These are phyloP conservation scores for Colletotrichum sp. DNA, from an alignment of 2,329 filamentous ascomycete species.

Conservation along the genomic window DNA sequence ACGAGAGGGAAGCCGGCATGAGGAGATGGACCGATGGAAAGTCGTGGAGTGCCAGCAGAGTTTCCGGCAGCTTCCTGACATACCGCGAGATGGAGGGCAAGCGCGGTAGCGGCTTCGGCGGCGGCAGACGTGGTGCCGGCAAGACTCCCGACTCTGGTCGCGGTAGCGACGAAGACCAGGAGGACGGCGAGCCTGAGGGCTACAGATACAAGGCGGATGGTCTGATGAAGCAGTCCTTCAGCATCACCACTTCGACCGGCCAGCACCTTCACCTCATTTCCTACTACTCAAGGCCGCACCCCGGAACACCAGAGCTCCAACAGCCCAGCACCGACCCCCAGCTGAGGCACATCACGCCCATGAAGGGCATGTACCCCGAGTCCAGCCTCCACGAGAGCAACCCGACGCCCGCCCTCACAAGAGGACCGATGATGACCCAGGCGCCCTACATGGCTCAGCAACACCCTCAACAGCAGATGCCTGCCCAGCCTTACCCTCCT, in stretches of 20 bases:
- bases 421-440: conserved; percentile 68
- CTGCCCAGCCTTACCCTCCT: conserved; percentile 40
- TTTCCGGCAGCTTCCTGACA: conserved; percentile 96
- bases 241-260: conserved; percentile 87
- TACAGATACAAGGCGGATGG: conserved; percentile 96
- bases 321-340: conserved; percentile 83
- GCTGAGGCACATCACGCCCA: conserved; percentile 81
- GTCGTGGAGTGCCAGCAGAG: conserved; percentile 97
- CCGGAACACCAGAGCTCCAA: conserved; percentile 73
- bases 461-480: conserved; percentile 37
- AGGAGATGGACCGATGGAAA: conserved; percentile 98
- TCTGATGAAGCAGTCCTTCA: conserved; percentile 99
- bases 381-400: conserved; percentile 88
- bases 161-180: conserved; percentile 84
- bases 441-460: conserved; percentile 32
- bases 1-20: conserved; percentile 98
- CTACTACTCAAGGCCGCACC: conserved; percentile 86
- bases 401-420: conserved; percentile 80
- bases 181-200: conserved; percentile 84
- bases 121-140: conserved; percentile 60
- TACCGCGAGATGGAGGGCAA: conserved; percentile 99
- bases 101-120: conserved; percentile 78
- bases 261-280: conserved; percentile 98
- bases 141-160: conserved; percentile 86
- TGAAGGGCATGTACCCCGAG: conserved; percentile 97